Evolutionary conservation across 371 early-diverging fungal genomes (phyloP).

Genomic region (Mortierella sp.): DNA sequence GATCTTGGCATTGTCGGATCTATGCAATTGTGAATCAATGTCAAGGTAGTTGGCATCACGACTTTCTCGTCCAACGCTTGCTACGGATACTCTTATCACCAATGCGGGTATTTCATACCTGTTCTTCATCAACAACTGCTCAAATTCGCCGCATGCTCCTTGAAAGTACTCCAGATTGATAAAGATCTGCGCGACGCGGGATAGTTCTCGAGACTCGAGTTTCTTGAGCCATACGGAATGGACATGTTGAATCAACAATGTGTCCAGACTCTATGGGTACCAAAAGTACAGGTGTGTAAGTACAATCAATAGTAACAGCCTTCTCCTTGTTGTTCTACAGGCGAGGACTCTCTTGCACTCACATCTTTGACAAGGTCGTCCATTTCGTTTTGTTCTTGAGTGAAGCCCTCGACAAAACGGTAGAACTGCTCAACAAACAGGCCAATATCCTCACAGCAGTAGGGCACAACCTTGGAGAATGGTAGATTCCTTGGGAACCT

Average conservation of each 20-base stretch:
- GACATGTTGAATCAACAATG: conserved; percentile 77
- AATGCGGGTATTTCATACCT: too few relatives aligned
- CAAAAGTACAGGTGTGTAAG: background rate
- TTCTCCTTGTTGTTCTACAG: too few relatives aligned
- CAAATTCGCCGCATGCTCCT: conserved; percentile 82
- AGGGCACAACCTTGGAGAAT: conserved; percentile 85
- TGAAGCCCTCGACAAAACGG: conserved; percentile 86
- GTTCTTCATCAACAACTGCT: conserved; percentile 76
- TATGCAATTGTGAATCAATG: conserved; percentile 3
- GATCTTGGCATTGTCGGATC: conserved; percentile 67
- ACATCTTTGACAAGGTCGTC: conserved; percentile 88
- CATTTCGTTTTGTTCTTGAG: conserved; percentile 86
- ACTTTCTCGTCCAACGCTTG: too few relatives aligned
- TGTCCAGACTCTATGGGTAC: conserved; percentile 74
- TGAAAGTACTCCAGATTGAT: conserved; percentile 86
- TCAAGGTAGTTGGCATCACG: too few relatives aligned
- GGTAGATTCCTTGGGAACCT: conserved; percentile 86
- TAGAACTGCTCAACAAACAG: conserved; percentile 84
- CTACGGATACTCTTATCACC: too few relatives aligned
- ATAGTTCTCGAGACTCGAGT: conserved; percentile 72
- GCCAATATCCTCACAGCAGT: conserved; percentile 76
- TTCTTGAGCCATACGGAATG: conserved; percentile 76
- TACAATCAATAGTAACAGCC: too few relatives aligned
- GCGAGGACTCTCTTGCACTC: conserved; percentile 1
- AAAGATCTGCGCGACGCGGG: conserved; percentile 85